phyloP scores from a whole-genome alignment of 352 stramenopile genomes.

The Pythium inflatum region DNA sequence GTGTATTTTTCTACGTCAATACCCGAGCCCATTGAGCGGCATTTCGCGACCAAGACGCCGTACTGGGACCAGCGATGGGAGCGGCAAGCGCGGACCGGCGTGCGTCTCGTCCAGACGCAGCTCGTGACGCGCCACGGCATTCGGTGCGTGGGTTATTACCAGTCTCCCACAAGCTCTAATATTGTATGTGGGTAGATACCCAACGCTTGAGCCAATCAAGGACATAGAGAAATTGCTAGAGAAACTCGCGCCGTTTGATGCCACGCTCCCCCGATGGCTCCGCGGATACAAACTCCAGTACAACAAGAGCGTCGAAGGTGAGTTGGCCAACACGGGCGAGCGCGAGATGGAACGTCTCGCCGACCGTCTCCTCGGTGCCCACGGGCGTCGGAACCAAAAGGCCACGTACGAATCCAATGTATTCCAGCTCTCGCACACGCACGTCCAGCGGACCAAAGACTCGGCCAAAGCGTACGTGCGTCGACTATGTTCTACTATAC shows the following conservation, averaged over 20 bases:
- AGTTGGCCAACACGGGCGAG: constrained; percentile 40
- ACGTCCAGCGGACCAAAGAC: constrained; percentile 58
- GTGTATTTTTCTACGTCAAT: too few species aligned
- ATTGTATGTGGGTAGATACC: constrained; percentile 37
- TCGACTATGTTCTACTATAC: too few species aligned
- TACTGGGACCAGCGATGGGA: constrained; percentile 40
- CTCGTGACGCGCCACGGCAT: constrained; percentile 66
- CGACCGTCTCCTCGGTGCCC: constrained; percentile 37
- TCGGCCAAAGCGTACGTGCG: constrained; percentile 57
- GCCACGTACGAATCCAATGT: constrained; percentile 38
- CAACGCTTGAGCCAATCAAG: constrained; percentile 51
- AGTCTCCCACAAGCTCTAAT: not conserved
- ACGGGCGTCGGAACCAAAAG: not conserved
- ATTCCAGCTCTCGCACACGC: constrained; percentile 64
- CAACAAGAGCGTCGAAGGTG: constrained; percentile 47
- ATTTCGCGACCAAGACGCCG: constrained; percentile 45
- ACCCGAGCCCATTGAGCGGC: constrained; percentile 17
- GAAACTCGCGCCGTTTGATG: constrained; percentile 47
- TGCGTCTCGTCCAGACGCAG: constrained; percentile 68
- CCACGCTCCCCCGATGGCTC: constrained; percentile 52
- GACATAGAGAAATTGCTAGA: constrained; percentile 50
- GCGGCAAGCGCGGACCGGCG: not conserved
- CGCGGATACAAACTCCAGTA: constrained; percentile 64
- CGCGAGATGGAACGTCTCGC: constrained; percentile 50
- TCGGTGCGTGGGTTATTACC: constrained; percentile 32